These are phyloP conservation scores for Phytophthora pini DNA, from an alignment of 352 stramenopile genomes.

Conservation along the genomic window DNA sequence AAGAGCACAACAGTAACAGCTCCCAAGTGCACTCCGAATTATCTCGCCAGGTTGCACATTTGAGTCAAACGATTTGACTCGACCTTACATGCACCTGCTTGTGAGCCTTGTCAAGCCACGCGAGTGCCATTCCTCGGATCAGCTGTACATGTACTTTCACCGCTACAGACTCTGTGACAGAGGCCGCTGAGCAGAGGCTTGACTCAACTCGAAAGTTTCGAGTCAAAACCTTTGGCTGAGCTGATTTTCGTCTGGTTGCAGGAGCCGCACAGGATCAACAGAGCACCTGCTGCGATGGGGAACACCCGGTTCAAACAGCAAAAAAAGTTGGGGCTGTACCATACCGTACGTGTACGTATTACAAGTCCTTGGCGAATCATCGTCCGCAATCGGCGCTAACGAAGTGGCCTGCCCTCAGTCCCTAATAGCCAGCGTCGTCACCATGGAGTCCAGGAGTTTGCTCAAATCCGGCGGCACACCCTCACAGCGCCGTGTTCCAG, in stretches of 20 bases:
- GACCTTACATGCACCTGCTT: neutral
- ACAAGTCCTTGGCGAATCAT: neutral
- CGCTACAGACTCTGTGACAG: too few relatives aligned
- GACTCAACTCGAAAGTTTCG: neutral
- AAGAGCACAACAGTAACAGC: too few relatives aligned
- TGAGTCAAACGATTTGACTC: too few relatives aligned
- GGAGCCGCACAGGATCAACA: neutral
- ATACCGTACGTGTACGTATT: too few relatives aligned
- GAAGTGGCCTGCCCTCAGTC: slow-evolving; percentile 1
- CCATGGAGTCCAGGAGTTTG: slow-evolving; percentile 11
- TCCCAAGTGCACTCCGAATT: too few relatives aligned
- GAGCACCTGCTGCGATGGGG: slow-evolving; percentile 11
- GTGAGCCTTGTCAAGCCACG: neutral
- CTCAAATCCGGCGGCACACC: neutral
- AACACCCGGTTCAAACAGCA: slow-evolving; percentile 11
- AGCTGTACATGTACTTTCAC: neutral
- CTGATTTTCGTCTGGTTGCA: slow-evolving; percentile 12
- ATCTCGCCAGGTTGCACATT: neutral
- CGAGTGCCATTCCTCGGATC: neutral
- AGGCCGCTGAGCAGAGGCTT: too few relatives aligned
- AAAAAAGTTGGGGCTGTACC: slow-evolving; percentile 4
- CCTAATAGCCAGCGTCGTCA: neutral
- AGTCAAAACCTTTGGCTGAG: neutral
- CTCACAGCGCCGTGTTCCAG: neutral
- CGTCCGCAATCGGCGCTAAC: neutral